phyloP scores from a whole-genome alignment of 1,284 basidiomycete genomes.

The Austroboletus olivaceoglutinosus region DNA sequence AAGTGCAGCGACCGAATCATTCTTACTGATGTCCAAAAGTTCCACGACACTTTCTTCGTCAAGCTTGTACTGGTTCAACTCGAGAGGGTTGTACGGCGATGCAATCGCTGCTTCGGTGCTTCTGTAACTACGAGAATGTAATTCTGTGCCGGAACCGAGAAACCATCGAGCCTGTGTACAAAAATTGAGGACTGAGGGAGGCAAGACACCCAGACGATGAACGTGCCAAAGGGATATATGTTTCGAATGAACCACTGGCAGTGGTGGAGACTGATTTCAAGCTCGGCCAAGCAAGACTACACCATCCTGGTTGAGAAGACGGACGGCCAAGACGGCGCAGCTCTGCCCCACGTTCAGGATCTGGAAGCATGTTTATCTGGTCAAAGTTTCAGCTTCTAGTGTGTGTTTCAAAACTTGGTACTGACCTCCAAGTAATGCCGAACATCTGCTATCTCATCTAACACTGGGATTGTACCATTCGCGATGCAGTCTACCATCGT shows the following conservation, averaged over 20 bases:
- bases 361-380: background rate
- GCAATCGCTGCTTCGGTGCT: background rate
- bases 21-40: conserved; percentile 8
- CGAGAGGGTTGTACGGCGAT: background rate
- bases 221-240: background rate
- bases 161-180: background rate
- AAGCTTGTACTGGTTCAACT: background rate
- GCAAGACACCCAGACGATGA: background rate
- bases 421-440: conserved; percentile 9
- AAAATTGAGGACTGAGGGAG: background rate
- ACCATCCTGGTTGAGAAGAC: background rate
- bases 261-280: background rate
- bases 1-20: background rate
- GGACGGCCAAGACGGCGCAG: background rate
- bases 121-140: background rate
- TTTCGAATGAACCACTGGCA: background rate
- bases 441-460: conserved; percentile 6
- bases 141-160: background rate
- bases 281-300: background rate
- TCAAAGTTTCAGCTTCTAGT: background rate
- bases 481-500: conserved; percentile 6
- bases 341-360: conserved; percentile 2
- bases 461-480: conserved; percentile 4
- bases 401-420: no score
- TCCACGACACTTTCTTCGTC: conserved; percentile 4